Evolutionary conservation across 768 basidiomycete species (phyloP), one percentile per base, ranked within the genome.

Genomic region (Mycena metata): DNA sequence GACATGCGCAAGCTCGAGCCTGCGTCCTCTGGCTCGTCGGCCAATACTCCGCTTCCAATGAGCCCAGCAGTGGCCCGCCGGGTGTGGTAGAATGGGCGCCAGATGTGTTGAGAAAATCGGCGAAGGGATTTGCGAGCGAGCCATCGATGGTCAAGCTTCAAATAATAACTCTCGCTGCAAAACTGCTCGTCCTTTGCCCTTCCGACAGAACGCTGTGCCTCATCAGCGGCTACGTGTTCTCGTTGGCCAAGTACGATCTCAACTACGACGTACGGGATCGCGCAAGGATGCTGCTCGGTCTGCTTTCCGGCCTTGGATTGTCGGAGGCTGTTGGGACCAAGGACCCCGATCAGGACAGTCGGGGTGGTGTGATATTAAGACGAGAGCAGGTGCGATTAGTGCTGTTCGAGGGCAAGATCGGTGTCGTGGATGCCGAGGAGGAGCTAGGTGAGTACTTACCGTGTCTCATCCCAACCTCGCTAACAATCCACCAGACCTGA

Each of bases 21-120:
- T 96, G 93, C 72, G 90, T 98, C 1, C 81, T 95, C 26, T 98
- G 97, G 96, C 87, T 98, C 0, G 95, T 96, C 0, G 96, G 97
- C 0, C 95, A 98, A 77, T 95, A 95, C 75, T 88, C 92, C 19
- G 84, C 84, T 16, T 77, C 79, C 8, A 74, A 77, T 19, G 80
- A 79, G 45, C 75, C 73, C 26, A 66, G 72, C 45, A 70, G 78
- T 19, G 78, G 82, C 1, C 83, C 87, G 2, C 86, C 88, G 57
- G 90, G 90, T 17, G 79, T 96, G 10, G 89, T 83, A 6, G 84
- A 86, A 35, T 96, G 94, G 94, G 94, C 91, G 0, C 95, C 97
- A 1, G 98, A 99, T 76, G 88, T 97, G 6, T 79, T 99, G 13
- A 83, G 97, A n/a, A 91, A 91, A 72, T 81, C 88, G 6, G 90